phyloP scores from a whole-genome alignment of 2,329 filamentous ascomycete species.

The Fusarium sp. region DNA sequence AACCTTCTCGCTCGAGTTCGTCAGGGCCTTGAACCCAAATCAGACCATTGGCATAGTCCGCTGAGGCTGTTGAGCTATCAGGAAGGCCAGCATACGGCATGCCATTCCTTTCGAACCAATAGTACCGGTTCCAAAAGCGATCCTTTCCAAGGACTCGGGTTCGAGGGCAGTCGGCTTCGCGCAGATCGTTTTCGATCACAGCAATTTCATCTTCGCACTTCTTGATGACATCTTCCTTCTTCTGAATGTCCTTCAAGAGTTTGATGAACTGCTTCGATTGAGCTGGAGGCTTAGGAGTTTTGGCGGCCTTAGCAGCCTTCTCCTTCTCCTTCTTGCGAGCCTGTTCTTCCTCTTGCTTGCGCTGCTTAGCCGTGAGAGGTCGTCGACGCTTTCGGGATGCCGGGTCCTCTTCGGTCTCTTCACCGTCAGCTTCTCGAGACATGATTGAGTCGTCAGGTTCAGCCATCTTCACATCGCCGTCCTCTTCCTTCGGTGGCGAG shows the following conservation, averaged over 20 bases:
- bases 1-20: slow-evolving; percentile 85
- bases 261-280: slow-evolving; percentile 91
- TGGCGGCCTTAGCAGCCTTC: slow-evolving; percentile 72
- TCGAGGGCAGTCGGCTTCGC: slow-evolving; percentile 92
- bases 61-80: slow-evolving; percentile 85
- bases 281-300: slow-evolving; percentile 73
- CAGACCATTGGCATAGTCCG: slow-evolving; percentile 92
- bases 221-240: slow-evolving; percentile 83
- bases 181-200: slow-evolving; percentile 88
- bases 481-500: slow-evolving; percentile 68
- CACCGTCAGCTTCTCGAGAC: slow-evolving; percentile 70
- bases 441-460: slow-evolving; percentile 71
- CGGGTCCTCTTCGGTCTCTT: slow-evolving; percentile 80
- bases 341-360: slow-evolving; percentile 81
- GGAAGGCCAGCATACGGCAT: slow-evolving; percentile 95
- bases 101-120: slow-evolving; percentile 98
- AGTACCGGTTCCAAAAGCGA: slow-evolving; percentile 97
- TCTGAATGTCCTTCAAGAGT: slow-evolving; percentile 87
- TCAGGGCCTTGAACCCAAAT: slow-evolving; percentile 98
- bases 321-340: slow-evolving; percentile 69
- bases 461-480: slow-evolving; percentile 70
- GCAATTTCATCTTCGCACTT: slow-evolving; percentile 88
- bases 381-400: slow-evolving; percentile 66
- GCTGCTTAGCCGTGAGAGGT: slow-evolving; percentile 71
- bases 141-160: slow-evolving; percentile 92